A percentile compares a stretch with the other conserved stretches of the same genome.
Evolutionary conservation across 2,329 filamentous ascomycete genomes (phyloP).

Genomic region (Capronia coronata): DNA sequence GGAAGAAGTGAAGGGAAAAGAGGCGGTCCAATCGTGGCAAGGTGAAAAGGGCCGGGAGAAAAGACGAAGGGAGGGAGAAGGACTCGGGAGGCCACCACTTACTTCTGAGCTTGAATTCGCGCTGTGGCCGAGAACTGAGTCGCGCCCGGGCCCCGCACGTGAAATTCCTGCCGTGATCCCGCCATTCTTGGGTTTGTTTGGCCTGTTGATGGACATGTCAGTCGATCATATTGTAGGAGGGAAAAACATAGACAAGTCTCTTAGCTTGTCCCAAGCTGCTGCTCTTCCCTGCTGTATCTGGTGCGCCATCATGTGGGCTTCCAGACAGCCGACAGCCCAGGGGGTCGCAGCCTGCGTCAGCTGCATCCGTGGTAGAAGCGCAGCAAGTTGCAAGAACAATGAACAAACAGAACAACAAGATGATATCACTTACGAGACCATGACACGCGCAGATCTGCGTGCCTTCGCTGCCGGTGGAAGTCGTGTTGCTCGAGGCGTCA

Average conservation of each 20-base stretch:
- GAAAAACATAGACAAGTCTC: background rate
- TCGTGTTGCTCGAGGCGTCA: slow-evolving; percentile 36
- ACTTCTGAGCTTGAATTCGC: slow-evolving; percentile 42
- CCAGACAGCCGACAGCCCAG: background rate
- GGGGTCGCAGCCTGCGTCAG: background rate
- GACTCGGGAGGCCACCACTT: slow-evolving; percentile 34
- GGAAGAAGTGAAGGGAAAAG: slow-evolving; percentile 1
- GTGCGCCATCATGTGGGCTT: background rate
- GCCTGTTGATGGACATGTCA: slow-evolving; percentile 19
- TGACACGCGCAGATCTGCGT: slow-evolving; percentile 58
- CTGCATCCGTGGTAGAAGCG: too few relatives aligned
- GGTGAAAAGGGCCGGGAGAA: slow-evolving; percentile 9
- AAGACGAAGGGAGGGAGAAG: background rate
- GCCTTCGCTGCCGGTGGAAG: slow-evolving; percentile 50
- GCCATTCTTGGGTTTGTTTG: slow-evolving; percentile 28
- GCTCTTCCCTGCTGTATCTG: background rate
- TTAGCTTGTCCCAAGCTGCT: too few relatives aligned
- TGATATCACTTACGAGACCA: slow-evolving; percentile 50
- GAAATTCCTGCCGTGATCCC: slow-evolving; percentile 27
- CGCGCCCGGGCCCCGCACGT: slow-evolving; percentile 27
- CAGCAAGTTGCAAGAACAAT: too few relatives aligned
- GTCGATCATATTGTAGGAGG: slow-evolving; percentile 2
- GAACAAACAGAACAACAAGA: too few relatives aligned
- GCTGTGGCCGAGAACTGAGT: slow-evolving; percentile 21
- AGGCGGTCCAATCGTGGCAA: slow-evolving; percentile 16